These are phyloP conservation scores for Alternaria sp. DNA, from an alignment of 2,329 filamentous ascomycete species.

Conservation along the genomic window DNA sequence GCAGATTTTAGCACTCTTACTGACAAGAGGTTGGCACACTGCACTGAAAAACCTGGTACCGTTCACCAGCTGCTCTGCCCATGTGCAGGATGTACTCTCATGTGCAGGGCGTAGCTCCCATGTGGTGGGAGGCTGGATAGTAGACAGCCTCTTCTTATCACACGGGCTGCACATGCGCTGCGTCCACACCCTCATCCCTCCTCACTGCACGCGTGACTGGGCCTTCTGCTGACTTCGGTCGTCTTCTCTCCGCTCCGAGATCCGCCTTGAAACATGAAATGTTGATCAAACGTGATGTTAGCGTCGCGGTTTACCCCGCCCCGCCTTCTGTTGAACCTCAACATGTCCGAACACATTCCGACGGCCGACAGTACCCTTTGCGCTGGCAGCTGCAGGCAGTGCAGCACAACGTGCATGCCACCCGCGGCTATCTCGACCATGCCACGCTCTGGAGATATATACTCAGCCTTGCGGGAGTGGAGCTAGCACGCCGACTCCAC, in stretches of 20 bases:
- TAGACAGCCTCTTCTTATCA: neutral
- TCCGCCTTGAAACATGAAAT: neutral
- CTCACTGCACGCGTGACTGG: neutral
- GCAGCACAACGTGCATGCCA: neutral
- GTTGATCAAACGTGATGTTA: neutral
- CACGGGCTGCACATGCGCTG: neutral
- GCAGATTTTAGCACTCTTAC: neutral
- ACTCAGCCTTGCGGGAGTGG: slow-evolving; percentile 10
- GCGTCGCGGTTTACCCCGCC: slow-evolving; percentile 2
- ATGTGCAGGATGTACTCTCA: neutral
- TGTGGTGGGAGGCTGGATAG: neutral
- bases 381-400: neutral
- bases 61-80: neutral
- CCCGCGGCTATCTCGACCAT: neutral
- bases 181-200: neutral
- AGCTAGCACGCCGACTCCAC: neutral
- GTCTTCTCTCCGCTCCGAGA: neutral
- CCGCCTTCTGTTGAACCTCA: neutral
- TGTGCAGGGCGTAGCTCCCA: neutral
- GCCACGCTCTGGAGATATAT: neutral
- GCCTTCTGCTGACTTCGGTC: neutral
- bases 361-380: neutral
- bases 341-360: slow-evolving; percentile 4
- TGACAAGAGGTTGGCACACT: too few relatives aligned
- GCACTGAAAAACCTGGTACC: neutral